Conservation (phyloP, 2,329 filamentous ascomycete genomes). For the Emmonsiellopsis sp. region DNA sequence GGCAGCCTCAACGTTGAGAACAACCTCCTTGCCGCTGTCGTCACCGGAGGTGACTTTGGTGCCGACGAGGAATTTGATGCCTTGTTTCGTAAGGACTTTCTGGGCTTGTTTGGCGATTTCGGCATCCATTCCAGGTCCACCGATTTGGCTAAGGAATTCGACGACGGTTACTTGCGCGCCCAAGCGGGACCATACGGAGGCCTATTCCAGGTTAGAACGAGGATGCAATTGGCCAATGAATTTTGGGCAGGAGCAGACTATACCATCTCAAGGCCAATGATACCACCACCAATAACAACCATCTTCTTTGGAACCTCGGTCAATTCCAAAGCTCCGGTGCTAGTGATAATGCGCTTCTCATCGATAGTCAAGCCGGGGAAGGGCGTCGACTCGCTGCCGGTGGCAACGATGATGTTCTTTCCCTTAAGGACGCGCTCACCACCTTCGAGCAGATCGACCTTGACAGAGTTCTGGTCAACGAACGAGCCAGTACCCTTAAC, state of each 20-base stretch:
- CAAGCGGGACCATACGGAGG: constrained; percentile 90
- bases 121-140: constrained; percentile 91
- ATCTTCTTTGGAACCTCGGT: constrained; percentile 90
- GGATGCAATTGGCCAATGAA: neutral
- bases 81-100: constrained; percentile 92
- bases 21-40: constrained; percentile 64
- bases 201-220: constrained; percentile 33
- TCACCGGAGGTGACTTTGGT: constrained; percentile 91
- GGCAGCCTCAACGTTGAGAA: constrained; percentile 77
- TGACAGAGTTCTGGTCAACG: constrained; percentile 80
- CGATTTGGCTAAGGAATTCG: constrained; percentile 92
- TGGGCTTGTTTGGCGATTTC: constrained; percentile 87
- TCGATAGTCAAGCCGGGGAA: constrained; percentile 95
- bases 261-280: constrained; percentile 97
- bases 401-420: constrained; percentile 98
- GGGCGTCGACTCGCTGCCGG: constrained; percentile 87
- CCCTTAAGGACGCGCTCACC: constrained; percentile 78
- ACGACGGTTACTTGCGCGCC: constrained; percentile 94
- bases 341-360: constrained; percentile 94
- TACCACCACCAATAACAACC: constrained; percentile 95
- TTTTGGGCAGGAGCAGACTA: constrained; percentile 11
- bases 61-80: constrained; percentile 94
- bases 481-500: constrained; percentile 89
- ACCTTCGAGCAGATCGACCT: constrained; percentile 81
- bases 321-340: constrained; percentile 85